Evolutionary conservation across 192 early-diverging fungal genomes (phyloP).

Genomic region (Backusella macrospora): DNA sequence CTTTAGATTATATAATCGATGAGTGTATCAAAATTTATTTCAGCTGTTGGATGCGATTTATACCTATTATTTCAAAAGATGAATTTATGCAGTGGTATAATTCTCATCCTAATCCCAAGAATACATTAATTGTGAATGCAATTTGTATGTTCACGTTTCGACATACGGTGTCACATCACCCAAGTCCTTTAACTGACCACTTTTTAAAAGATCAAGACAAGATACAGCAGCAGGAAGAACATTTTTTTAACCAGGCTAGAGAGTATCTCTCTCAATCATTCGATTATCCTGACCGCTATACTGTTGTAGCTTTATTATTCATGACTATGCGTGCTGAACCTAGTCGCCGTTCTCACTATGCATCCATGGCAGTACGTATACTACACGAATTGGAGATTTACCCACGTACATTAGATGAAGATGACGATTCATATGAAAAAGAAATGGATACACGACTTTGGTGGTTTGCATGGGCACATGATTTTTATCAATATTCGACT

Average conservation of each 20-base stretch:
- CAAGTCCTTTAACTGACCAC: conserved; percentile 9
- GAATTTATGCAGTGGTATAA: conserved; percentile 45
- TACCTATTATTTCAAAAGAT: conserved; percentile 32
- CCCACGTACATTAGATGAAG: conserved; percentile 32
- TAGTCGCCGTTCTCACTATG: conserved; percentile 31
- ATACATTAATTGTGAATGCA: conserved; percentile 43
- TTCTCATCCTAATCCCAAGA: conserved; percentile 12
- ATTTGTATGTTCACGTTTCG: conserved; percentile 32
- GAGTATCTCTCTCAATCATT: conserved; percentile 34
- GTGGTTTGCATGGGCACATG: conserved; percentile 43
- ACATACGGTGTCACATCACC: conserved; percentile 37
- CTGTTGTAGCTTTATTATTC: conserved; percentile 29
- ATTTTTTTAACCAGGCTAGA: conserved; percentile 38
- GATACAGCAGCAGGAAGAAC: conserved; percentile 40
- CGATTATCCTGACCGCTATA: conserved; percentile 39
- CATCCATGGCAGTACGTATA: conserved; percentile 32
- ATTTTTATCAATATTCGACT: conserved; percentile 39
- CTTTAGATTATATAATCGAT: conserved; percentile 31
- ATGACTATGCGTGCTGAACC: conserved; percentile 30
- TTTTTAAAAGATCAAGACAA: conserved; percentile 25
- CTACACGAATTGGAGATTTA: conserved; percentile 38
- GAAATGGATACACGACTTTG: conserved; percentile 46
- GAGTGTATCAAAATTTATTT: conserved; percentile 39
- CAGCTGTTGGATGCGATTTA: conserved; percentile 37
- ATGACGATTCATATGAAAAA: conserved; percentile 27